phyloP scores from a whole-genome alignment of 306 rosid genomes.

The Leucaena leucocephala region DNA sequence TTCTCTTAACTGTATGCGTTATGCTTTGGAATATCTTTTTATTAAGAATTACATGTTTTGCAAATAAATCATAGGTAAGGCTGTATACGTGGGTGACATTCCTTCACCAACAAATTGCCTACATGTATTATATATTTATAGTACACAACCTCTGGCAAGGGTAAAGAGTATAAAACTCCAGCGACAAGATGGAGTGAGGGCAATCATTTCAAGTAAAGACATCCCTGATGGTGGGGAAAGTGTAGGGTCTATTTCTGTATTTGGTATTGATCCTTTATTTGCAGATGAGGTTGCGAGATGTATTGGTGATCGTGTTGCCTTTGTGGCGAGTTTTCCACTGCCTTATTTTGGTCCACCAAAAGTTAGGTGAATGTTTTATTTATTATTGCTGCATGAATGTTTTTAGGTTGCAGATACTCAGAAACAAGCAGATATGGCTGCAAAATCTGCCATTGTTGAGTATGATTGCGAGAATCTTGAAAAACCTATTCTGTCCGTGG shows the following conservation, averaged over 20 bases:
- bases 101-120: conserved; percentile 87
- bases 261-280: conserved; percentile 74
- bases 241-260: conserved; percentile 52
- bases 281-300: conserved; percentile 62
- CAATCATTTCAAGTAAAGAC: conserved; percentile 67
- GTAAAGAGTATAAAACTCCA: conserved; percentile 59
- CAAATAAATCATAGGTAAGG: conserved; percentile 73
- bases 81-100: conserved; percentile 88
- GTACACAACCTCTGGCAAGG: conserved; percentile 71
- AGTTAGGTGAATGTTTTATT: conserved; percentile 5
- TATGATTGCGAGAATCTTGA: conserved; percentile 66
- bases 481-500: conserved; percentile 73
- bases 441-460: conserved; percentile 63
- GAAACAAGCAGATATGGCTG: conserved; percentile 79
- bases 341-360: conserved; percentile 25
- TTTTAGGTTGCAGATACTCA: conserved; percentile 90
- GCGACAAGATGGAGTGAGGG: conserved; percentile 58
- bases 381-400: neutral
- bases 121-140: conserved; percentile 72
- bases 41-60: conserved; percentile 8
- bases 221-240: conserved; percentile 75
- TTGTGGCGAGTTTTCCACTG: conserved; percentile 65
- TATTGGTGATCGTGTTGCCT: conserved; percentile 76
- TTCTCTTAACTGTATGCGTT: neutral
- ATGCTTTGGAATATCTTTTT: conserved; percentile 11